Percentiles rank a stretch among this genome's conserved stretches.
Evolutionary conservation across 2,329 filamentous ascomycete species (phyloP).

Genomic region (Ilyonectria sp.): DNA sequence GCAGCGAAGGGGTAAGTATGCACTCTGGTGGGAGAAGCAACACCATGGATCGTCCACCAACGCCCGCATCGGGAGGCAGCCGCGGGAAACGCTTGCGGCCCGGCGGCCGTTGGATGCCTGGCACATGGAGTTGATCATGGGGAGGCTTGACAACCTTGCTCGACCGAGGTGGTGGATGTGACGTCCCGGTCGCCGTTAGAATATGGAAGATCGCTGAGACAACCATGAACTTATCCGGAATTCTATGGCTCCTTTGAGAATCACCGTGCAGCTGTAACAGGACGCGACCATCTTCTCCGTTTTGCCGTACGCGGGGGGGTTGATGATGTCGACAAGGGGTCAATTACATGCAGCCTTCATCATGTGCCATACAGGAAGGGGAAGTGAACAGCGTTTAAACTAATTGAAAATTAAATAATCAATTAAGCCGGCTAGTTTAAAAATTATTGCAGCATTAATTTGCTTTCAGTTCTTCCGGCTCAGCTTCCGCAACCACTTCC

Average conservation of each 20-base stretch:
- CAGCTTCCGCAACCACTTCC: neutral
- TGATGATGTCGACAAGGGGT: constrained; percentile 15
- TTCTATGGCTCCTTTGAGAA: constrained; percentile 19
- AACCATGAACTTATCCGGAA: constrained; percentile 19
- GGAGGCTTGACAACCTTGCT: constrained; percentile 12
- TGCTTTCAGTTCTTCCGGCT: neutral
- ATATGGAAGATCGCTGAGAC: constrained; percentile 16
- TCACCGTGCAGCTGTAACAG: neutral
- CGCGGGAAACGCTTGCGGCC: constrained; percentile 14
- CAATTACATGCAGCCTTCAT: constrained; percentile 5
- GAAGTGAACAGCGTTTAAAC: neutral
- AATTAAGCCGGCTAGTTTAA: neutral
- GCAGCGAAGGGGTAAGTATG: neutral
- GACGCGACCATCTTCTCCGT: constrained; percentile 17
- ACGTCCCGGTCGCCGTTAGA: constrained; percentile 10
- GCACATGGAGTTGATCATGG: constrained; percentile 27
- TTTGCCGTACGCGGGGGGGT: constrained; percentile 17
- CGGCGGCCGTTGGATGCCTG: constrained; percentile 24
- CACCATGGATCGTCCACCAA: constrained; percentile 6
- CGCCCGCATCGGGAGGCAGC: constrained; percentile 15
- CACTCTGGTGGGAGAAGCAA: neutral
- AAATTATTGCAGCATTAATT: neutral
- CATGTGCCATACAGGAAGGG: constrained; percentile 10
- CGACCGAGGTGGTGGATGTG: constrained; percentile 22
- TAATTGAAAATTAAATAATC: neutral